Conservation (phyloP, 139 green algal genomes). For the Parachlorella kessleri region DNA sequence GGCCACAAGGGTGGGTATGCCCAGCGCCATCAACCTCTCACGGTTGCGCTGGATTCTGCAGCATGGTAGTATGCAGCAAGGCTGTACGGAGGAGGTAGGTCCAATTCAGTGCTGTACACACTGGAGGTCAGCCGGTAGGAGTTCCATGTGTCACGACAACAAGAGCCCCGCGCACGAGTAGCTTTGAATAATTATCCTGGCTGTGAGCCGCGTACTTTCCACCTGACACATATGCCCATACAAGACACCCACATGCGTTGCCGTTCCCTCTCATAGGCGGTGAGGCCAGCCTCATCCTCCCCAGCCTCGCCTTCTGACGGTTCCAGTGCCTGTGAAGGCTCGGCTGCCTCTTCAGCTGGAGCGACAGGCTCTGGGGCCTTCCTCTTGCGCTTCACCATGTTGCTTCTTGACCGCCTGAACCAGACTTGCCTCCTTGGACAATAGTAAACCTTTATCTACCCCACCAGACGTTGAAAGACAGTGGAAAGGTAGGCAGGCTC, state of each 20-base stretch:
- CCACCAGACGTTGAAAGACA: too few species aligned
- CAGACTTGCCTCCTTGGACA: too few species aligned
- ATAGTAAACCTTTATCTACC: too few species aligned
- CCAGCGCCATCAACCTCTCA: conserved; percentile 21
- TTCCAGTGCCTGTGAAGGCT: not conserved
- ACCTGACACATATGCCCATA: too few species aligned
- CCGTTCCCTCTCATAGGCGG: not conserved
- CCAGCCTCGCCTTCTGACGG: not conserved
- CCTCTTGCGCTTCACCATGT: not conserved
- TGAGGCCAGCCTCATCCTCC: not conserved
- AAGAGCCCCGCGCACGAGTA: not conserved
- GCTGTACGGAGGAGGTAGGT: not conserved
- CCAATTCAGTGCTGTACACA: not conserved
- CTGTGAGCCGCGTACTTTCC: too few species aligned
- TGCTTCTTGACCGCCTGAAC: too few species aligned
- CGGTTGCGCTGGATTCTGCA: conserved; percentile 37
- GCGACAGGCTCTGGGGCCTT: not conserved
- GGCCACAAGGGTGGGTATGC: conserved; percentile 14
- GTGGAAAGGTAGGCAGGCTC: too few species aligned
- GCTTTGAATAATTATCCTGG: too few species aligned
- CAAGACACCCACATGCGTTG: not conserved
- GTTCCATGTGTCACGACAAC: not conserved
- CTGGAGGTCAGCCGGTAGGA: not conserved
- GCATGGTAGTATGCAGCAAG: not conserved
- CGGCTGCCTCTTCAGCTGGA: not conserved